Evolutionary conservation across 192 early-diverging fungal species (phyloP), one percentile per base, ranked within the genome.

Genomic region (Jimgerdemannia flammicorona): DNA sequence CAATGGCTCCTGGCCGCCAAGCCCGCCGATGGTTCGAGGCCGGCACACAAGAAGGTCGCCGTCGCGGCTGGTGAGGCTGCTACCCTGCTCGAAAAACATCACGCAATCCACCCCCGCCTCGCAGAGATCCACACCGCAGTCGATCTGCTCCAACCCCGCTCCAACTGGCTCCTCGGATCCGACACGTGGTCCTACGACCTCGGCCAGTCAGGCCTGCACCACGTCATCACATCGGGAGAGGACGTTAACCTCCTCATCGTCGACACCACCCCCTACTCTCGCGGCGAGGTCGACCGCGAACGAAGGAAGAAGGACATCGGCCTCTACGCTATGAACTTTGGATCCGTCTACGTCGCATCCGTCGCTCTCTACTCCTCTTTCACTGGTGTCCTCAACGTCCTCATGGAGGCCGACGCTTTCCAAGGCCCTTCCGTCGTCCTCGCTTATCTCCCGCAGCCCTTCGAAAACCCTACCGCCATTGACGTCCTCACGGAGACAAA

Each of bases 281-380:
- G 85, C 42, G 74, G 72, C 4, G 29, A 29, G 29, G 82, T 84
- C 39, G 78, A 83, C 63, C 83, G 78, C 43, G 89, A 91, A 64
- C 86, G 89, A 79, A 86, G 86, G 71, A 96, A 96, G 89, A 97
- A 97, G 87, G 96, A 99, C 81, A 86, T 97, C 77, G 97, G 95
- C 74, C 86, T 99, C 41, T 97, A 96, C 76, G 96, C 95, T 44
- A 96, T 99, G 95, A 94, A 92, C 84, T 97, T 97, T 84, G 94
- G 93, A 64, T 84, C 86, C 4, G 92, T 89, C 10, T 99, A 94
- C 77, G 96, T 98, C 39, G 97, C 97, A 17, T 95, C 96, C 3
- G 93, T 97, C 39, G 93, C 95, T 3, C 82, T 96, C 43, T 94
- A 94, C 79, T 86, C 94, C 3, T 95, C 91, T 43, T 96, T 94